Conservation (phyloP, 805 yeast genomes). For the Wickerhamiella spandovensis region DNA sequence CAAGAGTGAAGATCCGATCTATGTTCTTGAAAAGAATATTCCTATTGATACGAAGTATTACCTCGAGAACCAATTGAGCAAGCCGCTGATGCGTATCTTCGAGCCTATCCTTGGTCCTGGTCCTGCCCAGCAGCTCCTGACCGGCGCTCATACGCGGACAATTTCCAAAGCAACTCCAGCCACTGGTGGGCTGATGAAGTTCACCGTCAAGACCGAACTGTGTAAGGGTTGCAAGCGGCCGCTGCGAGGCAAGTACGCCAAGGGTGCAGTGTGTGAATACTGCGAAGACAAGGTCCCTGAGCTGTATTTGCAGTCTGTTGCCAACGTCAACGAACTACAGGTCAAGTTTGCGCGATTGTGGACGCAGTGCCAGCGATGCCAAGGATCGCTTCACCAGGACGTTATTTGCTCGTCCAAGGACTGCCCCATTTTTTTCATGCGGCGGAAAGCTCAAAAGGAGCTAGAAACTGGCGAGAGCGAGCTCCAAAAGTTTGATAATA, state of each 20-base stretch:
- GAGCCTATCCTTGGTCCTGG: slow-evolving; percentile 88
- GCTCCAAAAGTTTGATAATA: slow-evolving; percentile 49
- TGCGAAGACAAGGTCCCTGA: slow-evolving; percentile 61
- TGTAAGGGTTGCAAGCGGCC: slow-evolving; percentile 87
- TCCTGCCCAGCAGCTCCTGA: slow-evolving; percentile 62
- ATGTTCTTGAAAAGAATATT: slow-evolving; percentile 77
- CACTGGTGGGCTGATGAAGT: slow-evolving; percentile 79
- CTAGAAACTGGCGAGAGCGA: slow-evolving; percentile 43
- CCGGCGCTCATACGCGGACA: slow-evolving; percentile 74
- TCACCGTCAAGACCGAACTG: slow-evolving; percentile 76
- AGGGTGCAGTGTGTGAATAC: slow-evolving; percentile 69
- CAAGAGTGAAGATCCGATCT: slow-evolving; percentile 93
- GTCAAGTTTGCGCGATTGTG: slow-evolving; percentile 75
- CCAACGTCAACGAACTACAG: slow-evolving; percentile 68
- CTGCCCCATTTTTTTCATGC: slow-evolving; percentile 95
- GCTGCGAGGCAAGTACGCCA: slow-evolving; percentile 35
- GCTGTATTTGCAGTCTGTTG: slow-evolving; percentile 67
- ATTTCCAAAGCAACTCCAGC: slow-evolving; percentile 57
- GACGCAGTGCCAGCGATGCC: slow-evolving; percentile 98
- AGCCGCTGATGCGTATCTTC: slow-evolving; percentile 85
- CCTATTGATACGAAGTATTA: slow-evolving; percentile 93
- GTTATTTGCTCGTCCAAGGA: slow-evolving; percentile 91
- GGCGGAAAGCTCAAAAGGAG: slow-evolving; percentile 75
- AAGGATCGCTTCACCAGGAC: slow-evolving; percentile 90
- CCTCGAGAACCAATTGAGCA: slow-evolving; percentile 80